These are phyloP conservation scores for Phytophthora pluvialis DNA, from an alignment of 352 stramenopile species.

Conservation along the genomic window DNA sequence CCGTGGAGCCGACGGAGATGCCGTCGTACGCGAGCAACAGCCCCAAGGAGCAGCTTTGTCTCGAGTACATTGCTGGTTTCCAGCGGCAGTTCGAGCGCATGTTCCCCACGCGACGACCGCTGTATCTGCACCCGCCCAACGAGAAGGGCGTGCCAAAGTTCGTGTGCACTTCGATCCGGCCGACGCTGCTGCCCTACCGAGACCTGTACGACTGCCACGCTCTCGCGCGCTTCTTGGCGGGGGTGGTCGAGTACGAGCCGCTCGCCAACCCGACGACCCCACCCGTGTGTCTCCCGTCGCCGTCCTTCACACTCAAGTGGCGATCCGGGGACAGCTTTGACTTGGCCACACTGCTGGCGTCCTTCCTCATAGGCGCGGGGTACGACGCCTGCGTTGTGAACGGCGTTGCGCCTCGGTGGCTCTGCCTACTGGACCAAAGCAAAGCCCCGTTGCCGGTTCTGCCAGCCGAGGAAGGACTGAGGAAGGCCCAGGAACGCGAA, in stretches of 20 bases:
- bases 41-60: constrained; percentile 92
- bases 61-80: constrained; percentile 95
- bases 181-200: constrained; percentile 91
- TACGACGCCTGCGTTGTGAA: constrained; percentile 96
- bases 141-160: constrained; percentile 94
- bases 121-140: constrained; percentile 93
- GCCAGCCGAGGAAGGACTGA: constrained; percentile 54
- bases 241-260: constrained; percentile 94
- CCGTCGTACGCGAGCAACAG: constrained; percentile 67
- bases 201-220: constrained; percentile 93
- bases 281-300: constrained; percentile 82
- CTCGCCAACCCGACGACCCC: constrained; percentile 83
- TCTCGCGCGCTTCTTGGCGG: constrained; percentile 90
- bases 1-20: constrained; percentile 30
- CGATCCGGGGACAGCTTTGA: constrained; percentile 94
- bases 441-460: constrained; percentile 70
- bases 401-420: constrained; percentile 85
- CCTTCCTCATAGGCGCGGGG: constrained; percentile 92
- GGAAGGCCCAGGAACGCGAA: constrained; percentile 50
- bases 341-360: constrained; percentile 87
- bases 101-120: constrained; percentile 73
- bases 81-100: constrained; percentile 89
- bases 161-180: constrained; percentile 94
- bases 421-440: constrained; percentile 93
- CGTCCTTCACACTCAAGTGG: constrained; percentile 89